phyloP scores from a whole-genome alignment of 208 protist genomes.

The Leishmania tropica region DNA sequence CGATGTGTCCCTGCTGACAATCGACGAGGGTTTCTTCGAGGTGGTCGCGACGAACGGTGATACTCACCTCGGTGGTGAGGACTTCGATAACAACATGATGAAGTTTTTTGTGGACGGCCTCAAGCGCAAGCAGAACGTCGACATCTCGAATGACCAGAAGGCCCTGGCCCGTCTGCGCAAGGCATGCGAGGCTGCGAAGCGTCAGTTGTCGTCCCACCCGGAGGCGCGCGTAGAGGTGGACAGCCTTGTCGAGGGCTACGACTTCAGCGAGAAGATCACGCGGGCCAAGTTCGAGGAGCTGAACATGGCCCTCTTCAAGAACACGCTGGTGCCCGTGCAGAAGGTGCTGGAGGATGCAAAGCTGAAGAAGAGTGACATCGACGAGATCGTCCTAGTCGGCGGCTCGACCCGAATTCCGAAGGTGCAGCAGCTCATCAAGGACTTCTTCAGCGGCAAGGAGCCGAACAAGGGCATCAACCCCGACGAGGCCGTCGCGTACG shows the following conservation, averaged over 20 bases:
- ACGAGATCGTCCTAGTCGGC: constrained; percentile 96
- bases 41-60: constrained; percentile 99
- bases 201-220: constrained; percentile 95
- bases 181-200: constrained; percentile 96
- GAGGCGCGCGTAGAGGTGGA: constrained; percentile 97
- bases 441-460: constrained; percentile 96
- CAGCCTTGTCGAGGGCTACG: constrained; percentile 96
- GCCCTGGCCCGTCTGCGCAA: constrained; percentile 84
- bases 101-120: constrained; percentile 97
- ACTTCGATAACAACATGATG: constrained; percentile 99
- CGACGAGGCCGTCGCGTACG: constrained; percentile 94
- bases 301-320: constrained; percentile 87
- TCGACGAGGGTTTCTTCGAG: constrained; percentile 99
- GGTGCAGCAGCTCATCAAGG: constrained; percentile 96
- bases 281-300: constrained; percentile 99
- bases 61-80: constrained; percentile 99
- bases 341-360: constrained; percentile 90
- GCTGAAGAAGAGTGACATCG: constrained; percentile 85
- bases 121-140: constrained; percentile 80
- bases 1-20: constrained; percentile 99
- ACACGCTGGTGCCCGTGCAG: constrained; percentile 80
- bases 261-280: constrained; percentile 98
- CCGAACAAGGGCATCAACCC: constrained; percentile 94
- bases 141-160: constrained; percentile 70
- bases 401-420: constrained; percentile 99